Base-by-base conservation (phyloP, 1,139 yeast genomes). In the Nakaseomyces kungkrabaensis region DNA sequence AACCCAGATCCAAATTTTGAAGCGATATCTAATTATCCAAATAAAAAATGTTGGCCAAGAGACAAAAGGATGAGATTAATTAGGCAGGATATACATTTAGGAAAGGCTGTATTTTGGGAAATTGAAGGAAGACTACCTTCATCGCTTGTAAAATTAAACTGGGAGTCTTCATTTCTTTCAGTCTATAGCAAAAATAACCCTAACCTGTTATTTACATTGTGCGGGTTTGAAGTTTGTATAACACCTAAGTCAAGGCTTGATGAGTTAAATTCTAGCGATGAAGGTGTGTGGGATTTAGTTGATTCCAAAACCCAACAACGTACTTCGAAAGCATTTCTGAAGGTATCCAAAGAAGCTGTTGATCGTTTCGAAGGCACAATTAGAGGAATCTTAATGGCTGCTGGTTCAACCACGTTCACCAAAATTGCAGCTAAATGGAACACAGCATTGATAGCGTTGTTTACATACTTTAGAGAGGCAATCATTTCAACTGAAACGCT, bases 361-460 rank as follows among this genome's bases (percentile, higher is more conserved):
- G 85, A 82, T 37, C 78, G 78, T 50, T 94, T 94, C 70, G 82
- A 85, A 58, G 86, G 86, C 62, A 75, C 95, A 53, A 84, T 92
- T 41, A 75, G 97, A 37, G 97, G 92, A 62, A 83, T 94, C 47
- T 74, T 94, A 58, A 87, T 92, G 96, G 83, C 96, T 3, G 85
- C 97, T 0, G 98, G 98, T 0, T 87, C 97, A 0, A 83, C 97
- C 0, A 88, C 99, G 0, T 94, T 94, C 66, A 85, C 97, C 0
- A 92, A 89, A 66, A 86, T 92, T 53, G 96, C 96, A 2, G 83
- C 94, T 40, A 88, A 88, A 62, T 94, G 99, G 99, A 94, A 94
- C 62, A 88, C 97, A 0, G 92, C 97, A 0, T 72, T 94, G 51
- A 79, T 92, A 50, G 78, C 97, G 0, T 71, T 92, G 41, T 90